Base-by-base conservation (phyloP, 2,329 filamentous ascomycete genomes). In the Calonectria pteridis region DNA sequence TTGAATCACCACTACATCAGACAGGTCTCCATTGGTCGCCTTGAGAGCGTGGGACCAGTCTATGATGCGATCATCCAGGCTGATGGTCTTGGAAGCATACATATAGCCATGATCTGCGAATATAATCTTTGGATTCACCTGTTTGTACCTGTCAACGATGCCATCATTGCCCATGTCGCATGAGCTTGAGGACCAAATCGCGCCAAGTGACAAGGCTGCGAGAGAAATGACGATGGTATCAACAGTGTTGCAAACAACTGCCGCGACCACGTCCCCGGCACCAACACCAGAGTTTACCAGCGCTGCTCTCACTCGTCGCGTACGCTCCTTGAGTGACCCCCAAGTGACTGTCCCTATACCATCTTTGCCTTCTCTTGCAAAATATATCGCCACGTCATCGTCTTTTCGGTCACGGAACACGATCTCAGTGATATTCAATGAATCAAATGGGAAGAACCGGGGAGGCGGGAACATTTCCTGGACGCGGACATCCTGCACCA, bases 171-270 rank as follows among this genome's bases (percentile, higher is more conserved):
- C 73, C 11, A 75, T 23, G 7, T 75, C 73, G 5, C 31, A 35
- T 6, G 69, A 75, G 1, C 66, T 62, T 1, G 73, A 75, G 6
- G 73, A 73, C 69, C 69, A 75, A 3, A 75, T 28, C 1, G 73
- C 73, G 4, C 73, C 73, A 1, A 75, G 11, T 1, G 66, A 72
- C 4, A 73, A 13, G 0, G 43, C 28, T 5, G 73, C 73, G 7
- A 75, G 53, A 11, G 23, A 53, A 20, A 75, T 28, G 2, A 63
- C 65, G 3, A 75, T 73, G 11, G 73, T 53, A 51, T 75, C 16
- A n/a, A 75, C 70, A 1, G 73, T 70, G n/a, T 75, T 75, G 3
- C 66, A 72, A 2, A 75, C 67, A 23, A 75, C 70, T 2, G 66
- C 73, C 29, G 68, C 69, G 6, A 74, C 40, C 3, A 69, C 49